Evolutionary conservation across 306 rosid genomes (phyloP), one percentile per base, ranked within the genome.

Genomic region (Quercus engelmannii): DNA sequence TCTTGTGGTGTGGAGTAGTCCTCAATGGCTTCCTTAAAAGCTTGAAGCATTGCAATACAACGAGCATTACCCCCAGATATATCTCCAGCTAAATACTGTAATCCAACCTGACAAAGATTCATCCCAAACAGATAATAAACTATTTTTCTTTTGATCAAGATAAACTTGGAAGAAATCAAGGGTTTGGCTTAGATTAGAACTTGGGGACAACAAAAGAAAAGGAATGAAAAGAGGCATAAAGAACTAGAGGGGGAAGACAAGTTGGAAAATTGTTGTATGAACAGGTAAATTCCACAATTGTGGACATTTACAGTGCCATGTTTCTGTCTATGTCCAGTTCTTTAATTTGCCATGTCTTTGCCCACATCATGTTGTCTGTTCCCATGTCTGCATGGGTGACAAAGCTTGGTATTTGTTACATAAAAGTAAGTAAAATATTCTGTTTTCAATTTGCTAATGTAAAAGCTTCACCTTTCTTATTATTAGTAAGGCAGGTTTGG

Each of bases 41-140:
- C 91, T 81, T 85, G 90, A 61, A 94, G 92, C 98, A 92, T 92
- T 59, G 93, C 89, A 52, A 88, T 87, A 84, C 98, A 94, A 73
- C 97, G 94, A 84, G 93, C 96, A 84, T 92, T 94, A 74, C 89
- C 91, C 73, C 96, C 96, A 1, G 85, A 83, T 81, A 89, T 77
- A 74, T 90, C 93, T 71, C 98, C 96, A 7, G 94, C 76, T 81
- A 89, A 82, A 81, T 89, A 92, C 76, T 81, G 87, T 64, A 89
- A 80, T 82, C 98, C 98, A 83, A 89, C 96, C 98, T 94, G 90
- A 70, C 46, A 82, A 85, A 71, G 78, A 74, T 69, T 64, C 67
- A 78, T 52, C n/a, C 26, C 25, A 77, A 62, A 72, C 74, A 25
- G 67, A 73, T 52, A 21, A 46, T 70, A 57, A 71, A 28, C 58